Base-by-base conservation (phyloP, 2,329 filamentous ascomycete genomes). In the Penicillium sclerotigenum region DNA sequence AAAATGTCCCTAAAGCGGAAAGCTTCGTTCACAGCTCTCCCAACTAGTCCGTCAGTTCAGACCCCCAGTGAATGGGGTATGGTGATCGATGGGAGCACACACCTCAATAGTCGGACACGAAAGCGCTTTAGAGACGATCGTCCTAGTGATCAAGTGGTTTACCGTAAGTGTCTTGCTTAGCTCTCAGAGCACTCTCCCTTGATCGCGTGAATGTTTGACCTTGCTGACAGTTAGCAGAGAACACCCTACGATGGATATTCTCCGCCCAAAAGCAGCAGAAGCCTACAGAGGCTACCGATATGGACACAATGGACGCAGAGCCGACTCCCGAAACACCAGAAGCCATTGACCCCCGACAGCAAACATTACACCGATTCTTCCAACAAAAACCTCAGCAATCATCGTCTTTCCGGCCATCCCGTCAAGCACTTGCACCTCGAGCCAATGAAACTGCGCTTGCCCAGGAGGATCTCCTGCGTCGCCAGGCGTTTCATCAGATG, bases 1-100 rank as follows among this genome's bases (percentile, higher is more conserved):
- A 56, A 41, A n/a, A 85, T 85, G 82, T 74, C 76, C 22, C 73
- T 81, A 68, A 86, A 86, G 69, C 82, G 83, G 67, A 86, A 85
- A 68, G 80, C 82, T 42, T 82, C 81, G 40, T 76, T 78, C 59
- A 77, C 80, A 16, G 75, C 67, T 14, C 60, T 79, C 18, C 66
- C 77, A 34, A 75, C 78, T 18, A 59, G 54, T 43, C 52, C 52
- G 29, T 61, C 57, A 34, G 53, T 28, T 14, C 52, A 61, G 28
- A 46, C 56, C 48, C 57, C 57, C 20, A 58, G 57, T 38, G 64
- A 48, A 65, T 71, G 62, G 68, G 62, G 28, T 20, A 64, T 69
- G 58, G 4, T 24, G 22, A 65, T 70, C 38, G 71, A 73, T 50
- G 64, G 63, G 18, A 68, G 72, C 18, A 70, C 67, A 64, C 71